A percentile compares a stretch with the other conserved stretches of the same genome.
These are phyloP conservation scores for Prorocentrum cordatum DNA, from an alignment of 169 alveolate species.

Conservation along the genomic window DNA sequence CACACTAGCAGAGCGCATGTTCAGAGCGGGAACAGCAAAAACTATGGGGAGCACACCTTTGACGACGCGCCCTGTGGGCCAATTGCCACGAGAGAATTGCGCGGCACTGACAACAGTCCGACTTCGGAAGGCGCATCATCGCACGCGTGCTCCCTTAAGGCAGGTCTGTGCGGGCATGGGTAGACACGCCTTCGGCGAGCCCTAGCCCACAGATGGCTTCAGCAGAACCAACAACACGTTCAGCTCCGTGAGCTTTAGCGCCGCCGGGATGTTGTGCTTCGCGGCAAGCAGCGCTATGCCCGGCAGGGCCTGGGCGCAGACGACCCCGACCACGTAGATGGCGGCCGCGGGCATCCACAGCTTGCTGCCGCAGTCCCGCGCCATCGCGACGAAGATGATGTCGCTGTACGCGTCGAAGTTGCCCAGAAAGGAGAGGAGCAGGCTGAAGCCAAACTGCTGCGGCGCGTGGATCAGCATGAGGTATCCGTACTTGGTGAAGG, in stretches of 20 bases:
- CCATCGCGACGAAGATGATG: not conserved
- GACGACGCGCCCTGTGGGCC: no score
- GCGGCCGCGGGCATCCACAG: not conserved
- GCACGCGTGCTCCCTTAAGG: no score
- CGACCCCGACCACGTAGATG: not conserved
- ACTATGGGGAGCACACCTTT: no score
- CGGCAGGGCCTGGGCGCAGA: not conserved
- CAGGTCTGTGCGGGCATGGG: no score
- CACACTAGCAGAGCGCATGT: no score
- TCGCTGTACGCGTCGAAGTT: not conserved
- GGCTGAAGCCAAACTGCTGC: not conserved
- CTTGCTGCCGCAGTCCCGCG: not conserved
- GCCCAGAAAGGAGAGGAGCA: not conserved
- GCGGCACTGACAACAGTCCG: no score
- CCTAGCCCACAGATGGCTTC: not conserved
- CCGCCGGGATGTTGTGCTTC: not conserved
- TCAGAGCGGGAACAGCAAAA: no score
- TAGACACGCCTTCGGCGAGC: no score
- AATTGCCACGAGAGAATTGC: no score
- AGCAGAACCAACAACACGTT: not conserved
- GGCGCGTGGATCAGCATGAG: not conserved
- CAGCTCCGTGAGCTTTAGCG: not conserved
- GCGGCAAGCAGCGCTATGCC: not conserved
- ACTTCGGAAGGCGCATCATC: no score
- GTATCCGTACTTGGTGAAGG: not conserved